phyloP scores from a whole-genome alignment of 495 filamentous ascomycete genomes.

The Xylaria sp. region DNA sequence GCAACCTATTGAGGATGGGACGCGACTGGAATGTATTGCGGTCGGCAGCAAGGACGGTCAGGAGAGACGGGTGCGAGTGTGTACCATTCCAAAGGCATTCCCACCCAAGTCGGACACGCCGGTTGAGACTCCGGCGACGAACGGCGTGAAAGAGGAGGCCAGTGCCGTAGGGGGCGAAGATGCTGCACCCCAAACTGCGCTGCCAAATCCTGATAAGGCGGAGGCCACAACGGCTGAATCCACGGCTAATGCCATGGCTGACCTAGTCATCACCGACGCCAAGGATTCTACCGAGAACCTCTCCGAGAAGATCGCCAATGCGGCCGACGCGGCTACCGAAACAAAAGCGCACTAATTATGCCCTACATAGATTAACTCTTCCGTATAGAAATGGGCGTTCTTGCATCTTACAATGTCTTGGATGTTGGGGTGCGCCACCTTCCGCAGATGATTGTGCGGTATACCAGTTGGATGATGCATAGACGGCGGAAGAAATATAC shows the following conservation, averaged over 20 bases:
- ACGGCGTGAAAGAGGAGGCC: slow-evolving; percentile 29
- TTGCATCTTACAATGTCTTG: not conserved
- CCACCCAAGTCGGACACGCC: slow-evolving; percentile 29
- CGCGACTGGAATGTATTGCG: slow-evolving; percentile 52
- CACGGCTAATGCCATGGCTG: slow-evolving; percentile 27
- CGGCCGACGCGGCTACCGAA: not conserved
- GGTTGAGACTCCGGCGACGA: slow-evolving; percentile 26
- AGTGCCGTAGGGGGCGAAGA: slow-evolving; percentile 28
- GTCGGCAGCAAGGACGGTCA: slow-evolving; percentile 48
- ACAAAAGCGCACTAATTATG: slow-evolving; percentile 13
- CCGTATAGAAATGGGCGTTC: slow-evolving; percentile 10
- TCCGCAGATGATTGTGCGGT: not conserved
- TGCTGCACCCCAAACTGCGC: slow-evolving; percentile 27
- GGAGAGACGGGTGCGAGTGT: slow-evolving; percentile 49
- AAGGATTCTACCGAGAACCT: slow-evolving; percentile 21
- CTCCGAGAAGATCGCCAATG: slow-evolving; percentile 20
- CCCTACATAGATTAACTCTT: not conserved
- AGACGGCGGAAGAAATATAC: not conserved
- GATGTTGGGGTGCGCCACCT: not conserved
- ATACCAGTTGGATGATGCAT: not conserved
- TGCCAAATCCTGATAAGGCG: slow-evolving; percentile 7
- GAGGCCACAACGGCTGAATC: slow-evolving; percentile 22
- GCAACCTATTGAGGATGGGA: slow-evolving; percentile 49
- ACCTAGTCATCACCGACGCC: slow-evolving; percentile 24
- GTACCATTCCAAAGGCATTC: slow-evolving; percentile 51